Percentiles rank a stretch among this genome's conserved stretches.
Conservation (phyloP, 1,139 yeast genomes). For the Pichia cactophila region DNA sequence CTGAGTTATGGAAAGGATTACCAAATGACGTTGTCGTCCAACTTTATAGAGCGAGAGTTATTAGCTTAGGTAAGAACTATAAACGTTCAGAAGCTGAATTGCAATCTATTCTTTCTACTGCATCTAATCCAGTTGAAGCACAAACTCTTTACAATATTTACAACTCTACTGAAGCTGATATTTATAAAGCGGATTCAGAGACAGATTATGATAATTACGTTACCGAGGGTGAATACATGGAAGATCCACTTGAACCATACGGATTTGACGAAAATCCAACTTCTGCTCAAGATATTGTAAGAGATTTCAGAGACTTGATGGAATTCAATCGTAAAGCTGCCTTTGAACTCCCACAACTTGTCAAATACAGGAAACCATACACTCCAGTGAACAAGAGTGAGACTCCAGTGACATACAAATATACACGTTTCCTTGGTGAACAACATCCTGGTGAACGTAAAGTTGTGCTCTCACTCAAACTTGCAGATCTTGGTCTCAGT, state of each 20-base stretch:
- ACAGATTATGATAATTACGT: conserved; percentile 29
- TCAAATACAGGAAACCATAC: conserved; percentile 64
- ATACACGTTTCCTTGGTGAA: conserved; percentile 64
- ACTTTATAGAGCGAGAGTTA: conserved; percentile 52
- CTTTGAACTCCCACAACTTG: conserved; percentile 81
- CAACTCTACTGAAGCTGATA: conserved; percentile 31
- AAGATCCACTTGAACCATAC: conserved; percentile 29
- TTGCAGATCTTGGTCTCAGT: conserved; percentile 47
- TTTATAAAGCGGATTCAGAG: conserved; percentile 27
- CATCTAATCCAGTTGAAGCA: conserved; percentile 22
- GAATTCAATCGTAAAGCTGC: conserved; percentile 76
- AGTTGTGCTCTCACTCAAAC: conserved; percentile 53
- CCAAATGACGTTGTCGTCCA: conserved; percentile 57
- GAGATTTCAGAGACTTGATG: conserved; percentile 56
- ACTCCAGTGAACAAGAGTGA: conserved; percentile 37
- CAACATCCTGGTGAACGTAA: conserved; percentile 60
- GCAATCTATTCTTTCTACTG: conserved; percentile 37
- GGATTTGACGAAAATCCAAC: conserved; percentile 55
- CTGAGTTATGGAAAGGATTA: conserved; percentile 62
- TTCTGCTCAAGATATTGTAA: conserved; percentile 50
- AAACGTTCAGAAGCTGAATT: conserved; percentile 44
- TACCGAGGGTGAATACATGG: conserved; percentile 24
- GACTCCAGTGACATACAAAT: conserved; percentile 59
- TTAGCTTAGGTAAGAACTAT: conserved; percentile 48
- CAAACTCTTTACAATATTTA: conserved; percentile 27